These are phyloP conservation scores for Penicillium sumatraense DNA, from an alignment of 2,329 filamentous ascomycete species.

Conservation along the genomic window DNA sequence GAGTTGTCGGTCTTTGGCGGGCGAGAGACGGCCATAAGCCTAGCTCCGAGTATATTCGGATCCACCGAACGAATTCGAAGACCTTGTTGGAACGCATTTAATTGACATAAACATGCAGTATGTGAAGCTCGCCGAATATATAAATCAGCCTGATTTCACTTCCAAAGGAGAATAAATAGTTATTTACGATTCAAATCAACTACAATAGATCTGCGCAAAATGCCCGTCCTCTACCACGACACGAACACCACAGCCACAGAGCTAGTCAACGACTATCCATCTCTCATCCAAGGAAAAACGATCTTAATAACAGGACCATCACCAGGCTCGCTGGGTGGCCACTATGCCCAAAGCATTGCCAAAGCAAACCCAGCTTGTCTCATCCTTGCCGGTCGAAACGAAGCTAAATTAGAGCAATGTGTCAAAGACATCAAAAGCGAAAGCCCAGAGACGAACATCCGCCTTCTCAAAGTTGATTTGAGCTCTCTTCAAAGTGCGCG, in stretches of 20 bases:
- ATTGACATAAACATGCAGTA: too few relatives aligned
- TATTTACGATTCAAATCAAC: background rate
- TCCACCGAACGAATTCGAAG: too few relatives aligned
- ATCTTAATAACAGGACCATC: slow-evolving; percentile 50
- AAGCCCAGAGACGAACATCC: slow-evolving; percentile 24
- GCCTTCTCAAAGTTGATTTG: slow-evolving; percentile 40
- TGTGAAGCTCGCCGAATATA: too few relatives aligned
- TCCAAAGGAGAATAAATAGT: too few relatives aligned
- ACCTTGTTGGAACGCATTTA: too few relatives aligned
- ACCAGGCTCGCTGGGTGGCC: slow-evolving; percentile 42
- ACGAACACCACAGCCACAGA: slow-evolving; percentile 21
- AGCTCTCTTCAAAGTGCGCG: slow-evolving; percentile 36
- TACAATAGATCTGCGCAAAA: background rate
- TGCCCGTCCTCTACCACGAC: slow-evolving; percentile 19
- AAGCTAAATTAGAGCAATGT: slow-evolving; percentile 37
- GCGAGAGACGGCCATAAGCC: too few relatives aligned
- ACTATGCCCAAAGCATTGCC: slow-evolving; percentile 42
- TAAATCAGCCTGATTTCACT: too few relatives aligned
- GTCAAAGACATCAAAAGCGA: slow-evolving; percentile 25
- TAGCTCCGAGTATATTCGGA: too few relatives aligned
- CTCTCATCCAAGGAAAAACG: slow-evolving; percentile 30
- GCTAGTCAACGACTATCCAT: slow-evolving; percentile 24
- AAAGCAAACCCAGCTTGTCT: slow-evolving; percentile 36
- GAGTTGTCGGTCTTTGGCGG: too few relatives aligned
- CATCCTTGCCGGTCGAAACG: slow-evolving; percentile 47